Percentiles rank a stretch among this genome's conserved stretches.
Evolutionary conservation across 345 rosid species (phyloP).

Genomic region (Salix viminalis): DNA sequence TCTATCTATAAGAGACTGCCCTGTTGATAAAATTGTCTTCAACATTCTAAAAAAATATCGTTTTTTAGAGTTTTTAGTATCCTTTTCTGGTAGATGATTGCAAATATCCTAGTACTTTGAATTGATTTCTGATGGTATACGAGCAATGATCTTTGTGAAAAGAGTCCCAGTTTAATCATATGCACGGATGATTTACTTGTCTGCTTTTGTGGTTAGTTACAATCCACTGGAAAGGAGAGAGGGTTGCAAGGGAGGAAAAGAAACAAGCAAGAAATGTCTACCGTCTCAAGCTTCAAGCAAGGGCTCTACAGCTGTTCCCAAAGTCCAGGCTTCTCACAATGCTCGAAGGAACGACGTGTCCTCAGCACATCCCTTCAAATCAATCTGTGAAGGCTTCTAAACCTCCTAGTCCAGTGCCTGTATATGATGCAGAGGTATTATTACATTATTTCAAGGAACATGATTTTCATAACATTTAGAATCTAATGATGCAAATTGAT

Average conservation of each 20-base stretch:
- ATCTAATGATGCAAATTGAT: neutral
- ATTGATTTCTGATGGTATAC: too few relatives aligned
- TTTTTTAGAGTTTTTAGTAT: too few relatives aligned
- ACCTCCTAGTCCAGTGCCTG: constrained; percentile 47
- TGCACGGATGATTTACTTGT: neutral
- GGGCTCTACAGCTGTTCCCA: constrained; percentile 50
- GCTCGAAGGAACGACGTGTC: constrained; percentile 52
- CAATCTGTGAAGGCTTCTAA: constrained; percentile 51
- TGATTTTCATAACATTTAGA: neutral
- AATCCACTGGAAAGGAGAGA: constrained; percentile 91
- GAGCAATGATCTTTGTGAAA: neutral
- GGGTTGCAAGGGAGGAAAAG: constrained; percentile 86
- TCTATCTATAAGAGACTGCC: too few relatives aligned
- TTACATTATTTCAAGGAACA: neutral
- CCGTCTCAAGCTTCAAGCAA: constrained; percentile 57
- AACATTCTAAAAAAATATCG: too few relatives aligned
- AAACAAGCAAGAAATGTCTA: constrained; percentile 62
- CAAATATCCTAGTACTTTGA: too few relatives aligned
- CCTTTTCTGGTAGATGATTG: too few relatives aligned
- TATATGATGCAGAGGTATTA: constrained; percentile 82
- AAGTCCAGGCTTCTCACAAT: constrained; percentile 54
- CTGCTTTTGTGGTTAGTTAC: constrained; percentile 42
- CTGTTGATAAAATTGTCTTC: too few relatives aligned
- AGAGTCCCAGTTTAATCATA: neutral
- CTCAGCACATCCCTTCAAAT: constrained; percentile 38